Evolutionary conservation across 345 rosid genomes (phyloP).

Genomic region (Anacardium occidentale): DNA sequence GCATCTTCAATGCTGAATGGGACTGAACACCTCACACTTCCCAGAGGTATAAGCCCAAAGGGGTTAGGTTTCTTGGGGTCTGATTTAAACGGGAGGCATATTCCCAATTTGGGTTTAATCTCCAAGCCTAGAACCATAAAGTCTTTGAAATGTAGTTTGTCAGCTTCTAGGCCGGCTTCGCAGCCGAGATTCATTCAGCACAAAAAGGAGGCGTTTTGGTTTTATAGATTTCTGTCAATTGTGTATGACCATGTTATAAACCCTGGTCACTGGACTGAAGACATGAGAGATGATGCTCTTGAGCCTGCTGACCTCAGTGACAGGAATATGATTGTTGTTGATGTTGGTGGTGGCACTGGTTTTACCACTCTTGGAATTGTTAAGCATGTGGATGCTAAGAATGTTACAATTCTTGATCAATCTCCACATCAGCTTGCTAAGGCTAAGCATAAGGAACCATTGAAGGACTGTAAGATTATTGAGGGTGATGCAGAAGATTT

Average conservation of each 20-base stretch:
- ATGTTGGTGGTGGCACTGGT: conserved; percentile 99
- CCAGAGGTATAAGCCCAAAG: conserved; percentile 37
- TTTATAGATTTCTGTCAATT: conserved; percentile 91
- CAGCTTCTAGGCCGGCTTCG: conserved; percentile 81
- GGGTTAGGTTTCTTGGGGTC: conserved; percentile 44
- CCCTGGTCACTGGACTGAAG: conserved; percentile 97
- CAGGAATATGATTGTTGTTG: conserved; percentile 79
- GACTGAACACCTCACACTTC: conserved; percentile 48
- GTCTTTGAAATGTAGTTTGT: conserved; percentile 58
- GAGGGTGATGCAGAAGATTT: conserved; percentile 99
- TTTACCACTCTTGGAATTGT: conserved; percentile 96
- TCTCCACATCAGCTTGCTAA: conserved; percentile 98
- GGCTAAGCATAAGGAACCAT: conserved; percentile 92
- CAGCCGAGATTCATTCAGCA: conserved; percentile 97
- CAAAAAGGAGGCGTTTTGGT: conserved; percentile 98
- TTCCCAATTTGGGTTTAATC: conserved; percentile 33
- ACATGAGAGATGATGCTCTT: conserved; percentile 95
- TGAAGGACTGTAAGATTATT: conserved; percentile 86
- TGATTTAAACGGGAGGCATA: conserved; percentile 38
- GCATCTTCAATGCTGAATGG: conserved; percentile 72
- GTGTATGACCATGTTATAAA: conserved; percentile 89
- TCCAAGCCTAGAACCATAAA: conserved; percentile 30
- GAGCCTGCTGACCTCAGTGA: conserved; percentile 89
- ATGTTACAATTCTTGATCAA: conserved; percentile 94
- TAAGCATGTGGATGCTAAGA: conserved; percentile 90